Conservation (phyloP, 1,284 basidiomycete genomes). For the Boletus smithii region DNA sequence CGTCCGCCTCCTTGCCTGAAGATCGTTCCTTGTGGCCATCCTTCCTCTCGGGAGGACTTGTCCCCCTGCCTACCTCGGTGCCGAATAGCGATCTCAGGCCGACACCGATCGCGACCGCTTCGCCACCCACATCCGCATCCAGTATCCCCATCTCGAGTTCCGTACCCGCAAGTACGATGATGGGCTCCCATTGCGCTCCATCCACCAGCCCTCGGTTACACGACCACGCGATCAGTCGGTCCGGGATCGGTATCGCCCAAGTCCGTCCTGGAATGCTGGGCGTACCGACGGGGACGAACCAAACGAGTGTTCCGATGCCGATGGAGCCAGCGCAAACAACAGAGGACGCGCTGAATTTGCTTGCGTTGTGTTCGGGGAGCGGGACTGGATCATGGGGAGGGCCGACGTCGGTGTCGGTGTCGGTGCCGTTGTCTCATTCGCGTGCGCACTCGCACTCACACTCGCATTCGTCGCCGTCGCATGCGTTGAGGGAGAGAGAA, state of each 20-base stretch:
- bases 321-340: constrained; percentile 6
- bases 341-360: constrained; percentile 29
- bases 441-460: constrained; percentile 14
- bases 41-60: constrained; percentile 66
- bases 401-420: constrained; percentile 9
- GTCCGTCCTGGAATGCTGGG: constrained; percentile 58
- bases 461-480: constrained; percentile 9
- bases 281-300: constrained; percentile 39
- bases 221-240: constrained; percentile 50
- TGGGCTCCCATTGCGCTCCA: constrained; percentile 32
- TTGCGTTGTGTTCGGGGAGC: constrained; percentile 19
- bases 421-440: constrained; percentile 14
- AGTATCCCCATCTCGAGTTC: constrained; percentile 40
- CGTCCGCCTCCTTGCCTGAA: constrained; percentile 79
- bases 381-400: constrained; percentile 16
- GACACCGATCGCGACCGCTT: no score
- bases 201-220: constrained; percentile 59
- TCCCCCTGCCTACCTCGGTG: constrained; percentile 50
- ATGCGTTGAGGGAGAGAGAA: neutral
- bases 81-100: constrained; percentile 18
- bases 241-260: constrained; percentile 38
- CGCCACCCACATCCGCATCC: constrained; percentile 19
- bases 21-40: constrained; percentile 87
- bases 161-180: constrained; percentile 40
- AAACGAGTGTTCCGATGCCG: constrained; percentile 5